These are phyloP conservation scores for Penicillium sclerotiorum DNA, from an alignment of 2,329 filamentous ascomycete species.

Conservation along the genomic window DNA sequence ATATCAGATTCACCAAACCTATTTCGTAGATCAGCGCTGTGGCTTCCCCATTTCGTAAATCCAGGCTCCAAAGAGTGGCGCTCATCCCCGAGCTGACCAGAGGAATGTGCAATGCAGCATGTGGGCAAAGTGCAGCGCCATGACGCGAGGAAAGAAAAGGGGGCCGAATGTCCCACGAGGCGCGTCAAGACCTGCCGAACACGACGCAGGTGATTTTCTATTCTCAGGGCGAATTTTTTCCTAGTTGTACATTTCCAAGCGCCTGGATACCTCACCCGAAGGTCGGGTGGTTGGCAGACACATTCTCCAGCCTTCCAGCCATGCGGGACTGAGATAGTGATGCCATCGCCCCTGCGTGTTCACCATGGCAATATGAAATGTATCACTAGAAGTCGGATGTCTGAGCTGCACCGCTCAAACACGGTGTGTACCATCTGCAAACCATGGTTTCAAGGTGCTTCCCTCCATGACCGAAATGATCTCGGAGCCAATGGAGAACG, in stretches of 20 bases:
- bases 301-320: constrained; percentile 1
- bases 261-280: background rate
- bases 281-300: background rate
- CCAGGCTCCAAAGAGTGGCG: background rate
- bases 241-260: background rate
- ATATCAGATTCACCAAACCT: background rate
- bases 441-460: constrained; percentile 1
- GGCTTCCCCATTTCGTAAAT: constrained; percentile 3
- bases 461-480: background rate
- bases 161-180: background rate
- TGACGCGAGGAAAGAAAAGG: background rate
- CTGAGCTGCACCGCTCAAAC: constrained; percentile 2
- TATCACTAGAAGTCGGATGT: background rate
- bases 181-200: background rate
- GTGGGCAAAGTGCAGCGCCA: background rate
- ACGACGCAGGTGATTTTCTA: background rate
- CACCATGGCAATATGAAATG: too few relatives aligned
- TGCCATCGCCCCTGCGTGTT: background rate
- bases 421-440: constrained; percentile 4
- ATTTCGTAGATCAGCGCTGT: constrained; percentile 1
- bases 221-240: background rate
- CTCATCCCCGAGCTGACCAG: background rate
- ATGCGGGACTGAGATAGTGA: background rate
- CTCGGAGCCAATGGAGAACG: constrained; percentile 9
- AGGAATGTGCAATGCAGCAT: background rate